Conservation (phyloP, 768 basidiomycete genomes). For the Phanerochaete sordida region DNA sequence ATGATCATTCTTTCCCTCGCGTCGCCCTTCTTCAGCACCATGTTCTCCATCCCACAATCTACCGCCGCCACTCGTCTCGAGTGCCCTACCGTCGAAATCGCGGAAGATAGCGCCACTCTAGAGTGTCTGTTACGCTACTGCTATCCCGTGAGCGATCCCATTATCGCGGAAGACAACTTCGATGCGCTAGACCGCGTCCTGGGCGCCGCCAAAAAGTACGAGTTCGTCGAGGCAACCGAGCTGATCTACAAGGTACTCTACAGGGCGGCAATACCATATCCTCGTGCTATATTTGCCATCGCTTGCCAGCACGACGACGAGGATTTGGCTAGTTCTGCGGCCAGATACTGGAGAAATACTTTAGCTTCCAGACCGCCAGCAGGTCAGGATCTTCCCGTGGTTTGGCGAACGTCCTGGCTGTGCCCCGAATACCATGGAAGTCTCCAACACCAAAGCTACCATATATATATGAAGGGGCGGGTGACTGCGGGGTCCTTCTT, state of each 20-base stretch:
- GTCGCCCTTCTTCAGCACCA: background rate
- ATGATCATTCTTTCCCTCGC: background rate
- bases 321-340: background rate
- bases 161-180: background rate
- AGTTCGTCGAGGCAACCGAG: background rate
- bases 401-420: too few species aligned
- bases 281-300: background rate
- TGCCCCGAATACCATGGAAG: too few species aligned
- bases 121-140: conserved; percentile 21
- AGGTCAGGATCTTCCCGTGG: too few species aligned
- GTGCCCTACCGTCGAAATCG: background rate
- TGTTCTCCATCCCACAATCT: background rate
- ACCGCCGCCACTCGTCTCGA: background rate
- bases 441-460: too few species aligned
- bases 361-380: too few species aligned
- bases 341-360: too few species aligned
- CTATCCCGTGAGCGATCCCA: conserved; percentile 19
- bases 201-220: background rate
- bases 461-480: too few species aligned
- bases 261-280: background rate
- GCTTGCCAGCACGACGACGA: background rate
- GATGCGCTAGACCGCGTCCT: background rate
- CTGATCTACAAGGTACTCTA: background rate
- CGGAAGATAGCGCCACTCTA: conserved; percentile 18
- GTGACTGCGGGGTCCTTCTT: too few species aligned